A percentile compares a stretch with the other conserved stretches of the same genome.
phyloP scores from a whole-genome alignment of 805 yeast species.

The Kockiozyma suomiensis region DNA sequence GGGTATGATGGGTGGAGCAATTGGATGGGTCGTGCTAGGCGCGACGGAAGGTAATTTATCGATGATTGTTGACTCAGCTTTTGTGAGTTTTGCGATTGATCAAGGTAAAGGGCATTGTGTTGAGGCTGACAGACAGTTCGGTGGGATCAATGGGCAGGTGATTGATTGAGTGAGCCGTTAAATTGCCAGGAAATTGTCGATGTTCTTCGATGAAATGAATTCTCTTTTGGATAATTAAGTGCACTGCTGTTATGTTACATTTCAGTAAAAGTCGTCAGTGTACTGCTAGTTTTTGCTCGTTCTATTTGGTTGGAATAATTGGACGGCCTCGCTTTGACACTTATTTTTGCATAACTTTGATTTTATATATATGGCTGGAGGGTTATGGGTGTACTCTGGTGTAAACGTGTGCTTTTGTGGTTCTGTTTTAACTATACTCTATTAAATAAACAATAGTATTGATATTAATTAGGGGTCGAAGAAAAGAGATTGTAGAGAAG shows the following conservation, averaged over 20 bases:
- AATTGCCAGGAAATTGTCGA: too few relatives aligned
- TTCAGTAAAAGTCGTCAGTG: background rate
- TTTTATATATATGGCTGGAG: background rate
- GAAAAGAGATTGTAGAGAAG: too few relatives aligned
- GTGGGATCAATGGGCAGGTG: conserved; percentile 13
- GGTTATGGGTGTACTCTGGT: background rate
- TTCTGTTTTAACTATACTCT: too few relatives aligned
- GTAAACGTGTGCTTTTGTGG: background rate
- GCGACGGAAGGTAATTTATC: conserved; percentile 48
- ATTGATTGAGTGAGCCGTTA: background rate
- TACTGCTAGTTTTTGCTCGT: background rate
- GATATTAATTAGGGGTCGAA: too few relatives aligned
- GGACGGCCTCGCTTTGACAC: background rate
- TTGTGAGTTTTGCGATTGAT: conserved; percentile 45
- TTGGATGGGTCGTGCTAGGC: conserved; percentile 50
- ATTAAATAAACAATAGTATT: too few relatives aligned
- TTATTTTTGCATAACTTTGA: background rate
- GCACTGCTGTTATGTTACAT: background rate
- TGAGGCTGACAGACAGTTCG: conserved; percentile 39
- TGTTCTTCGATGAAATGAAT: too few relatives aligned
- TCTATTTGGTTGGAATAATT: conserved; percentile 3
- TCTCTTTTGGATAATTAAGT: too few relatives aligned
- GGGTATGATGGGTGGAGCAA: conserved; percentile 45
- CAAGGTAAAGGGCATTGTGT: conserved; percentile 39
- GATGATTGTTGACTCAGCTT: conserved; percentile 40